Percentiles rank a stretch among this genome's conserved stretches.
Conservation (phyloP, 2,329 filamentous ascomycete species). For the Trichoderma koningiopsis region DNA sequence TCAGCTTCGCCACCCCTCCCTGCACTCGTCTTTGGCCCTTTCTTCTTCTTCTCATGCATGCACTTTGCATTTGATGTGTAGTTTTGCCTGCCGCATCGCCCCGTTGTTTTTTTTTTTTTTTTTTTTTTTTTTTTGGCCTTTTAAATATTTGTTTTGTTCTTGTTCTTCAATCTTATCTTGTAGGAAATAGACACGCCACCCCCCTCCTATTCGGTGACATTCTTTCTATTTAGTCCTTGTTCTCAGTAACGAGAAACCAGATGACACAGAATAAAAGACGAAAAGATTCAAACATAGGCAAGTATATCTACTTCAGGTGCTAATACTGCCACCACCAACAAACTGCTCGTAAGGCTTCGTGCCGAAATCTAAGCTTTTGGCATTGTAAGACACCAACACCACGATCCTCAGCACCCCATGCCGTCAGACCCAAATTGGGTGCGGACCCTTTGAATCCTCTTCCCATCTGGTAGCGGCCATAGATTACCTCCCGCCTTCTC, state of each 20-base stretch:
- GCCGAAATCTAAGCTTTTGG: background rate
- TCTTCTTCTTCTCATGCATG: slow-evolving; percentile 1
- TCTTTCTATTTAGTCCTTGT: background rate
- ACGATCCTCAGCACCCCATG: slow-evolving; percentile 2
- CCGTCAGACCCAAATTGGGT: background rate
- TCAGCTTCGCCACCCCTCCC: slow-evolving; percentile 19
- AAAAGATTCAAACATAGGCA: background rate
- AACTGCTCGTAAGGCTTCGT: background rate
- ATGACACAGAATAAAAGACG: no score
- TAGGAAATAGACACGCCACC: background rate
- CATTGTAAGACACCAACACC: background rate
- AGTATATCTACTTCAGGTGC: background rate
- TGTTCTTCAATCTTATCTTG: background rate
- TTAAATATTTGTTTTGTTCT: no score
- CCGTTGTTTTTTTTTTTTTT: background rate
- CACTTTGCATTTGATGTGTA: slow-evolving; percentile 1
- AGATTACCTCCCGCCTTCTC: background rate
- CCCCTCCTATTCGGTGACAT: background rate
- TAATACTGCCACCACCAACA: background rate
- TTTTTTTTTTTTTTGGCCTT: background rate
- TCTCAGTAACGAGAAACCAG: background rate
- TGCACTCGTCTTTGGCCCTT: background rate
- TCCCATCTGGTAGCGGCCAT: background rate
- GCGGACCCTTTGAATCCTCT: slow-evolving; percentile 15
- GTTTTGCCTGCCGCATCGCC: slow-evolving; percentile 6